Evolutionary conservation across 148 eudicot genomes (phyloP).

Genomic region (Chenopodium suecicum): DNA sequence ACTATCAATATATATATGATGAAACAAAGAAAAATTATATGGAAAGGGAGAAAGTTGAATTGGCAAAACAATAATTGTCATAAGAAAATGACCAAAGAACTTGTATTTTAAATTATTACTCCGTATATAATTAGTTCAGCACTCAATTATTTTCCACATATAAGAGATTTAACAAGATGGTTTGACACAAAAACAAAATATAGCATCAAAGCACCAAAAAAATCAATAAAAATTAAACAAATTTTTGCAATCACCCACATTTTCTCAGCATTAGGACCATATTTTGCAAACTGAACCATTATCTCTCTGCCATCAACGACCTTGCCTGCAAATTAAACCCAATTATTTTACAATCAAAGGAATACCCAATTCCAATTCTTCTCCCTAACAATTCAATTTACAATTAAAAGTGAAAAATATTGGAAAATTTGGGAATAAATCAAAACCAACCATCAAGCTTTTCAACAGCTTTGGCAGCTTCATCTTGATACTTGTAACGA

Average conservation of each 20-base stretch:
- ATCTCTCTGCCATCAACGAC: constrained; percentile 59
- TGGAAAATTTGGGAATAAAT: background rate
- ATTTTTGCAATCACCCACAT: constrained; percentile 28
- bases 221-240: background rate
- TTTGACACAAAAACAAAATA: background rate
- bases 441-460: constrained; percentile 44
- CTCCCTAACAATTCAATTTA: background rate
- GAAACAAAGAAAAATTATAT: background rate
- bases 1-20: background rate
- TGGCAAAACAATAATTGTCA: background rate
- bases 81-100: background rate
- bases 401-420: background rate
- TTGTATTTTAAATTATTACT: no score
- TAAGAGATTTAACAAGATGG: background rate
- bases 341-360: no score
- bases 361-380: background rate
- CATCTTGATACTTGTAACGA: constrained; percentile 59
- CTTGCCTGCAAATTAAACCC: constrained; percentile 32
- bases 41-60: background rate
- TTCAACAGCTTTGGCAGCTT: constrained; percentile 62
- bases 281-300: constrained; percentile 56
- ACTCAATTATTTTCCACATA: background rate
- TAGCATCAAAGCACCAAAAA: background rate
- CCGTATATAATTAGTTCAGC: background rate
- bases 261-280: constrained; percentile 55